Evolutionary conservation across 768 basidiomycete genomes (phyloP), one percentile per base, ranked within the genome.

Genomic region (Podaxis pistillaris): DNA sequence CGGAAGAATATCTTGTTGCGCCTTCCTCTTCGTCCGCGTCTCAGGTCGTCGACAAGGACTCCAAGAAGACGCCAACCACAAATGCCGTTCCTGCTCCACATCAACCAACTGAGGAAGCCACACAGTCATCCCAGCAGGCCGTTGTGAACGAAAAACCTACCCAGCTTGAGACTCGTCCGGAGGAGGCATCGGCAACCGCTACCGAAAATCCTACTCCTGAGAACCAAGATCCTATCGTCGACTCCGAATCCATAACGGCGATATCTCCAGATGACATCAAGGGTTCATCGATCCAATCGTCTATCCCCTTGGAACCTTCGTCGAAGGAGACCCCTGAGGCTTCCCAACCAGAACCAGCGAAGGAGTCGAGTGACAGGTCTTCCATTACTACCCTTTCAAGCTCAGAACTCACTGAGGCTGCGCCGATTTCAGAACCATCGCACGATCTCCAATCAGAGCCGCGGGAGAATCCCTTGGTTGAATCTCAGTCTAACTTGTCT

Each of bases 251-350:
- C 62, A 15, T 19, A 58, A 56, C 66, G n/a, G 71, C 74, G 0
- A 74, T 73, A 60, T 69, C 76, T 15, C 64, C 74, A 52, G 62
- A 69, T 38, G 64, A 71, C 2, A 15, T 8, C 22, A 24, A 38
- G 24, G 30, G 24, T 9, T 17, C 36, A 44, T 52, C 46, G 5
- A 26, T 44, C 8, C 41, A 33, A 33, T 33, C 30, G 19, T 36
- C 19, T 17, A 37, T 24, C 28, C 30, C 19, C 40, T 54, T 37
- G 44, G 44, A 22, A 17, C 33, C 46, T 38, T 41, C 33, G 8
- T 22, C 13, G 12, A 13, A 2, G 36, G 53, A 46, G 13, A 26
- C 56, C 15, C 4, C 22, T 37, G 52, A 44, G 7, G 50, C 19
- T 24, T 30, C 13, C 22, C 41, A 41, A 26, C 22, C 8, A 13